phyloP scores from a whole-genome alignment of 495 filamentous ascomycete species.

The Aspergillus conjunctus region DNA sequence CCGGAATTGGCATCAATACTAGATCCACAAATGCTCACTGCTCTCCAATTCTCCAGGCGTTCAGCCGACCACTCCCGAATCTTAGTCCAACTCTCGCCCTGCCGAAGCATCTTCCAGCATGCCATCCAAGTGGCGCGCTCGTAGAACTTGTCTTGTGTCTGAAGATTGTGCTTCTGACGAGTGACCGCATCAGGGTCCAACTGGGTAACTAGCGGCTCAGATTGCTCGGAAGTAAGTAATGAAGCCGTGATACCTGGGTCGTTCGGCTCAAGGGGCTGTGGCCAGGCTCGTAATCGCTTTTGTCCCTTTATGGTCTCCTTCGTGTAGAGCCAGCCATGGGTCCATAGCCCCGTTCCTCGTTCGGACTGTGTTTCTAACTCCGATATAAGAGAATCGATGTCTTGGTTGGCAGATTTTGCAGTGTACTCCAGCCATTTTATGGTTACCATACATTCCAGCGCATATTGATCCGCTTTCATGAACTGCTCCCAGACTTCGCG shows the following conservation, averaged over 20 bases:
- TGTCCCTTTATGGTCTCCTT: slow-evolving; percentile 85
- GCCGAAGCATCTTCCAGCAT: slow-evolving; percentile 84
- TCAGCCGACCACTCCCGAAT: slow-evolving; percentile 80
- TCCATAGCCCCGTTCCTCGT: slow-evolving; percentile 66
- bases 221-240: slow-evolving; percentile 57
- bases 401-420: slow-evolving; percentile 61
- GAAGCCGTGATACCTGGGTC: slow-evolving; percentile 56
- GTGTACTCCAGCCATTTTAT: slow-evolving; percentile 82
- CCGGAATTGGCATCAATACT: slow-evolving; percentile 38
- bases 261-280: slow-evolving; percentile 63
- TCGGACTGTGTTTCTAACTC: slow-evolving; percentile 65
- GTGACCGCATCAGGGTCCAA: slow-evolving; percentile 88
- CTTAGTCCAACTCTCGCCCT: slow-evolving; percentile 68
- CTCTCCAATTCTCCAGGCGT: slow-evolving; percentile 82
- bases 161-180: slow-evolving; percentile 71
- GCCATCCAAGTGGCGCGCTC: slow-evolving; percentile 86
- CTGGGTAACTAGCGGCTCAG: slow-evolving; percentile 75
- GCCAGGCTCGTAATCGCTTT: slow-evolving; percentile 72
- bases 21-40: slow-evolving; percentile 53
- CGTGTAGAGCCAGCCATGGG: slow-evolving; percentile 89
- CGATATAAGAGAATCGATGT: slow-evolving; percentile 73
- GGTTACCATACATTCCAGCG: slow-evolving; percentile 71
- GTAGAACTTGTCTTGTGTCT: slow-evolving; percentile 78
- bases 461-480: slow-evolving; percentile 65
- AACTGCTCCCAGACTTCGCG: slow-evolving; percentile 66